phyloP scores from a whole-genome alignment of 352 stramenopile species.

The Phytophthora hybrid region DNA sequence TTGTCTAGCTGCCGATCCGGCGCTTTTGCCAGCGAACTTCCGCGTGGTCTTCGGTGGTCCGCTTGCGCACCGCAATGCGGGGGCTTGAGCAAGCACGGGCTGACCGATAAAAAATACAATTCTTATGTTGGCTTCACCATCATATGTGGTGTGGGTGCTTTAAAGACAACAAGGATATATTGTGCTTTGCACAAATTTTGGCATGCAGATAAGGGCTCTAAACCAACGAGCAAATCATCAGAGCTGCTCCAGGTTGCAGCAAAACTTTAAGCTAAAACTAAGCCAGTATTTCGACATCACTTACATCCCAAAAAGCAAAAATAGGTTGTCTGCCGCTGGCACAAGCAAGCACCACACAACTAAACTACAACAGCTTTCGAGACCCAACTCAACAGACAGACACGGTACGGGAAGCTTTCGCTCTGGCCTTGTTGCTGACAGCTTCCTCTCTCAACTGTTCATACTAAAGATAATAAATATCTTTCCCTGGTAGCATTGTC shows the following conservation, averaged over 20 bases:
- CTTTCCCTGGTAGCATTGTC: background rate
- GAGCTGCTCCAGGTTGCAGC: background rate
- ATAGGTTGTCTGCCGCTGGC: background rate
- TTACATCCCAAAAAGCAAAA: background rate
- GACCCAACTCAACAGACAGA: background rate
- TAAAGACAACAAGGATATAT: no score
- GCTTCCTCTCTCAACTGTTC: background rate
- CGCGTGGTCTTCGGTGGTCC: no score
- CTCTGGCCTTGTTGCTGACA: background rate
- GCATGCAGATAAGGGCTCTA: background rate
- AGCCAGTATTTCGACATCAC: background rate
- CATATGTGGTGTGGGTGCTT: no score
- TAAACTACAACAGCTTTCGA: background rate
- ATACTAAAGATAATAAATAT: background rate
- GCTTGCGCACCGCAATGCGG: no score
- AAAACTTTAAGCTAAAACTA: background rate
- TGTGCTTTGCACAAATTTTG: background rate
- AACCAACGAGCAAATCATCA: background rate
- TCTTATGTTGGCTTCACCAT: no score
- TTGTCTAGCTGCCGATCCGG: no score
- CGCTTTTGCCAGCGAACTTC: no score
- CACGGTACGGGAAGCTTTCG: background rate
- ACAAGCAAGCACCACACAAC: background rate
- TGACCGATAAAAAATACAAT: no score
- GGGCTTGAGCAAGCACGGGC: no score